These are phyloP conservation scores for Talaromyces islandicus DNA, from an alignment of 2,329 filamentous ascomycete genomes.

Conservation along the genomic window DNA sequence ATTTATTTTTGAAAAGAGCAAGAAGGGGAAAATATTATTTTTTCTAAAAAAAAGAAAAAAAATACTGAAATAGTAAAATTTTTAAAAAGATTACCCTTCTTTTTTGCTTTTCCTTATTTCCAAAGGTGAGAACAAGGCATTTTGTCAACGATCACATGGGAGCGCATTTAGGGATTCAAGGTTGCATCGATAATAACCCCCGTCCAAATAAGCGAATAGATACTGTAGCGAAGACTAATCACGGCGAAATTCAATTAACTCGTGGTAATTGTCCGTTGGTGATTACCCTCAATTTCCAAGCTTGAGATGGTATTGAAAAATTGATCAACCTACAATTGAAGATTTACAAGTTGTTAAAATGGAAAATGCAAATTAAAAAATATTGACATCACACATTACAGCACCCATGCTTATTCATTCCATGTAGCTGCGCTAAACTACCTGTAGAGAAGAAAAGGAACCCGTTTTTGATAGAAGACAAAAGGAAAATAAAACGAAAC, in stretches of 20 bases:
- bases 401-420: conserved; percentile 13
- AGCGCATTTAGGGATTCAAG: background rate
- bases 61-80: too few relatives aligned
- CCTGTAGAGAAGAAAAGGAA: conserved; percentile 7
- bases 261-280: background rate
- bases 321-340: background rate
- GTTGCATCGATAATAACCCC: background rate
- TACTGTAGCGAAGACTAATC: background rate
- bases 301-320: too few relatives aligned
- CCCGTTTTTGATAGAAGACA: conserved; percentile 7
- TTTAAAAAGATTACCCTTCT: too few relatives aligned
- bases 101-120: background rate
- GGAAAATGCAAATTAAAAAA: background rate
- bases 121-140: background rate
- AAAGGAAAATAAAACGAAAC: conserved; percentile 8
- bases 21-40: background rate
- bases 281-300: background rate
- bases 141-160: background rate
- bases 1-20: background rate
- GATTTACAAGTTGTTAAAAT: background rate
- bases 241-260: background rate
- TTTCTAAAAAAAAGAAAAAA: too few relatives aligned
- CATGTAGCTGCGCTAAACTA: conserved; percentile 13
- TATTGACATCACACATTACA: conserved; percentile 11
- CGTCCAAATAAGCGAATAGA: background rate